Conservation (phyloP, 257 asterid genomes). For the Nicotiana knightiana region DNA sequence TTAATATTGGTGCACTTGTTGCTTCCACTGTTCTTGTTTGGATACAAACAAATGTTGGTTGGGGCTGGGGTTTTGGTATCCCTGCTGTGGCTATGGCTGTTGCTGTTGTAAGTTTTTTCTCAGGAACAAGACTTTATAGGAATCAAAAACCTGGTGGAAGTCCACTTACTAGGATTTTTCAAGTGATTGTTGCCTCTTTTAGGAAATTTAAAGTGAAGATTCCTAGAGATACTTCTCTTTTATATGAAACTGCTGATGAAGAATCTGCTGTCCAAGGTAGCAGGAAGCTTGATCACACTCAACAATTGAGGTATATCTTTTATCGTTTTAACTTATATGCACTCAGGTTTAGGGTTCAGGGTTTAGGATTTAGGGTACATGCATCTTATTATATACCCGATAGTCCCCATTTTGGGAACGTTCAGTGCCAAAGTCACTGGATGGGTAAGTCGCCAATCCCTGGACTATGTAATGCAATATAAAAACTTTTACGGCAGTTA, state of each 20-base stretch:
- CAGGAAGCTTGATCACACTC: slow-evolving; percentile 53
- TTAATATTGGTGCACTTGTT: slow-evolving; percentile 59
- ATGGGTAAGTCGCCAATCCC: too few species aligned
- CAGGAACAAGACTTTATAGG: slow-evolving; percentile 48
- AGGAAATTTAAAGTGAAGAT: too few species aligned
- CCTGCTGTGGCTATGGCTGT: slow-evolving; percentile 70
- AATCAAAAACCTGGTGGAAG: slow-evolving; percentile 66
- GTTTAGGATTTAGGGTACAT: too few species aligned
- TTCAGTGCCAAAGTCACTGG: too few species aligned
- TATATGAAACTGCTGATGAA: slow-evolving; percentile 40
- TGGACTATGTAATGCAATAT: too few species aligned
- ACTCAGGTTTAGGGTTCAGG: too few species aligned
- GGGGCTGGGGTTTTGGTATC: slow-evolving; percentile 75
- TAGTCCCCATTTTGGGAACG: too few species aligned
- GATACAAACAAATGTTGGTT: slow-evolving; percentile 59
- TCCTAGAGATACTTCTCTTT: slow-evolving; percentile 20
- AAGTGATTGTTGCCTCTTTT: slow-evolving; percentile 40
- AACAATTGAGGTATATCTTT: slow-evolving; percentile 36
- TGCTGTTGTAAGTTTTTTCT: slow-evolving; percentile 53
- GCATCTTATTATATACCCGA: too few species aligned
- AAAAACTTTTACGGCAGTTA: neutral
- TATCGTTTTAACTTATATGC: too few species aligned
- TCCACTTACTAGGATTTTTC: slow-evolving; percentile 52
- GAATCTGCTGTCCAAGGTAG: slow-evolving; percentile 51
- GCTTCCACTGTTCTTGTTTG: slow-evolving; percentile 56